Evolutionary conservation across 441 rosid genomes (phyloP).

Genomic region (Croton laevigatus): DNA sequence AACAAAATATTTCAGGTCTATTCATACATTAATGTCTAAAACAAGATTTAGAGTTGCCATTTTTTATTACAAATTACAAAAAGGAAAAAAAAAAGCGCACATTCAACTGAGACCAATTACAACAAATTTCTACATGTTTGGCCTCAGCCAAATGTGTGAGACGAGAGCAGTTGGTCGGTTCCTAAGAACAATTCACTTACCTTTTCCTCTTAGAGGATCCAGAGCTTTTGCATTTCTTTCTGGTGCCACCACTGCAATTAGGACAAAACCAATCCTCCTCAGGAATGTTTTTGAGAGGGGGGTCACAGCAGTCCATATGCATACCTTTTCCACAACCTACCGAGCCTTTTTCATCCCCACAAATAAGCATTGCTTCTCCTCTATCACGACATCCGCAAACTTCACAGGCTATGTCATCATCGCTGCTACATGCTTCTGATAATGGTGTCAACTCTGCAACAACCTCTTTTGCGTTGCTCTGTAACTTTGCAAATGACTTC

Average conservation of each 20-base stretch:
- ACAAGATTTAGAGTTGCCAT: no score
- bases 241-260: conserved; percentile 27
- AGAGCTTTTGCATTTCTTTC: neutral
- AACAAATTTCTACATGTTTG: conserved; percentile 7
- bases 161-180: neutral
- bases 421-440: conserved; percentile 9
- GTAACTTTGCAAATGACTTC: conserved; percentile 51
- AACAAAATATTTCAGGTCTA: no score
- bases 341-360: conserved; percentile 52
- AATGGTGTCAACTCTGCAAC: conserved; percentile 15
- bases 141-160: neutral
- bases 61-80: neutral
- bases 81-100: neutral
- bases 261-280: conserved; percentile 77
- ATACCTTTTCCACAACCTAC: conserved; percentile 58
- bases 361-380: conserved; percentile 70
- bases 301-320: conserved; percentile 73
- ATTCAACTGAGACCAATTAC: conserved; percentile 2
- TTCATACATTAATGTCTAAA: no score
- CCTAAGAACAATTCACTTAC: conserved; percentile 19
- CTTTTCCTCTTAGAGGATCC: conserved; percentile 25
- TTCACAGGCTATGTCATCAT: conserved; percentile 44
- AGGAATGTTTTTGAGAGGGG: conserved; percentile 53
- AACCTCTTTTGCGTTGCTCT: conserved; percentile 40
- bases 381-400: conserved; percentile 51